Evolutionary conservation across 2,329 filamentous ascomycete genomes (phyloP), one percentile per base, ranked within the genome.

Genomic region (Penicillium sp.): DNA sequence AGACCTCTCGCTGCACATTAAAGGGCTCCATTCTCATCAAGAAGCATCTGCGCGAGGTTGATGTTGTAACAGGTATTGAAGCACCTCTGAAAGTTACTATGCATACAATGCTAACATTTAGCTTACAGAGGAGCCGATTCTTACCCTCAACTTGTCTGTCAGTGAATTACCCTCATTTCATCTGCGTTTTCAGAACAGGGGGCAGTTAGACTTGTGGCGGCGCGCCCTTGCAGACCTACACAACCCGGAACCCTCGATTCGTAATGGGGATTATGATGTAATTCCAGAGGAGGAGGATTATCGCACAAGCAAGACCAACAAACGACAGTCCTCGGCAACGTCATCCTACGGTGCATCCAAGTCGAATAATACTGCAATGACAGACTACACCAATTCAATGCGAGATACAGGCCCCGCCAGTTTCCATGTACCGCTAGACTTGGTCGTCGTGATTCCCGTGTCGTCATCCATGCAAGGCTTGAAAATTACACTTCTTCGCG

Each of bases 391-490:
- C 42, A 89, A 82, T 69, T 85, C 89, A 42, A 82, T 82, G 18
- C 65, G 63, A 52, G 75, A 73, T 71, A 52, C 66, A 66, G 56
- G 75, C 74, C 60, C 75, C 60, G 47, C 77, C 20, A 83, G 87
- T 5, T 71, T 93, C 48, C 94, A 99, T 69, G 90, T 97, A 16
- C 93, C 94, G 1, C 84, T 97, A 54, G 94, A 99, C 68, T 86
- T 99, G 28, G 93, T 99, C 0, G 91, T 97, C 0, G 94, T 99
- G 21, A 92, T 99, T 33, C 94, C 94, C 0, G 91, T 99, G 5
- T 97, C 94, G 0, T 96, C 93, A 1, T 97, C 94, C 0, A 99
- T 97, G 93, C 94, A 97, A 73, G 94, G 94, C n/a, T 84, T 99
- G 59, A 99, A 99, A 77, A 97, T 97, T 68, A 96, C 93, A 60